Evolutionary conservation across 2,329 filamentous ascomycete genomes (phyloP).

Genomic region (Pseudogymnoascus sp.): DNA sequence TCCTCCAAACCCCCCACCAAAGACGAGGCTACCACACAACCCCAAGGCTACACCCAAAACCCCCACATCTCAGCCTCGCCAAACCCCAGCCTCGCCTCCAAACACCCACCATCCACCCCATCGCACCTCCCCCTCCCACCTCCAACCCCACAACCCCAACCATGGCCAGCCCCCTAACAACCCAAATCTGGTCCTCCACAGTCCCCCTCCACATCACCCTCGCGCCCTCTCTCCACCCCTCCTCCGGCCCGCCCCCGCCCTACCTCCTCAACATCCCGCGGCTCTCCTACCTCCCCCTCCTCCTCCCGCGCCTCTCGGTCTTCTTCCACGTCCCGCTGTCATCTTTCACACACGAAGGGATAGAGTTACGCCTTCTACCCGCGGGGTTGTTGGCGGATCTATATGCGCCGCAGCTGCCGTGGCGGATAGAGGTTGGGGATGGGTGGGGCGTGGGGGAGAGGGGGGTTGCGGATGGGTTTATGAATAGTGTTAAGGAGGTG

Average conservation of each 20-base stretch:
- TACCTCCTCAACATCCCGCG: slow-evolving; percentile 51
- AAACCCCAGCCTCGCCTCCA: background rate
- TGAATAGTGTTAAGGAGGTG: slow-evolving; percentile 61
- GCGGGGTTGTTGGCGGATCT: slow-evolving; percentile 62
- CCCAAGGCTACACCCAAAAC: background rate
- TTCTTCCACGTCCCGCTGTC: slow-evolving; percentile 54
- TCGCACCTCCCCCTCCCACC: background rate
- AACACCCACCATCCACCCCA: background rate
- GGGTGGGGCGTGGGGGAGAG: slow-evolving; percentile 39
- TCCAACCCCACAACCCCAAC: background rate
- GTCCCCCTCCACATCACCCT: slow-evolving; percentile 27
- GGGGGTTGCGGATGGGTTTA: slow-evolving; percentile 51
- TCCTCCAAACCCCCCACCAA: background rate
- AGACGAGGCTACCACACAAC: background rate
- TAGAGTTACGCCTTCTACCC: slow-evolving; percentile 63
- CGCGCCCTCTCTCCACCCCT: slow-evolving; percentile 17
- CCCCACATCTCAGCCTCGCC: slow-evolving; percentile 2
- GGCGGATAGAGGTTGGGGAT: slow-evolving; percentile 52
- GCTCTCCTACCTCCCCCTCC: slow-evolving; percentile 60
- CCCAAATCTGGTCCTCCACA: slow-evolving; percentile 27
- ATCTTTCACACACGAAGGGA: slow-evolving; percentile 55
- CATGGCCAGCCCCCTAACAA: background rate
- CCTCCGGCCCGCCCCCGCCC: slow-evolving; percentile 20
- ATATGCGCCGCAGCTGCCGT: slow-evolving; percentile 47
- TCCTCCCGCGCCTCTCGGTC: slow-evolving; percentile 52